These are phyloP conservation scores for Parachaetomium inaequale DNA, from an alignment of 495 filamentous ascomycete genomes.

Conservation along the genomic window DNA sequence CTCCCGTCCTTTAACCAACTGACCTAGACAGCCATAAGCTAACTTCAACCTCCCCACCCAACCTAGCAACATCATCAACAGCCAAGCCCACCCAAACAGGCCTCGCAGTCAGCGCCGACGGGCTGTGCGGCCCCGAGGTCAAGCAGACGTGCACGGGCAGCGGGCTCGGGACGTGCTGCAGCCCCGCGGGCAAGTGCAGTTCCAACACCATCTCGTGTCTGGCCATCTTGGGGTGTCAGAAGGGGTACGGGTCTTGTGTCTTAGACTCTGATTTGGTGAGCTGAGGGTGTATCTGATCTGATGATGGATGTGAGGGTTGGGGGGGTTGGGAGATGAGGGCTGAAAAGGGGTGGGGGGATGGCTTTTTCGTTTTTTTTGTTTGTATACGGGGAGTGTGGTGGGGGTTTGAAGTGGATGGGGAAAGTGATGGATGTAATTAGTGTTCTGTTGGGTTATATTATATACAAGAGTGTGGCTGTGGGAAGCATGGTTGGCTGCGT, in stretches of 20 bases:
- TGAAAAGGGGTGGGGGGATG: neutral
- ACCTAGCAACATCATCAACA: neutral
- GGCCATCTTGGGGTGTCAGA: conserved; percentile 29
- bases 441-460: no score
- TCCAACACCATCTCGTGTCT: conserved; percentile 27
- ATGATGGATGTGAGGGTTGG: neutral
- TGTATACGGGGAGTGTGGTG: neutral
- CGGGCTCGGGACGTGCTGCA: conserved; percentile 39
- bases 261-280: neutral
- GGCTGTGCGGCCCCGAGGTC: conserved; percentile 22
- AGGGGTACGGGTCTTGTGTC: conserved; percentile 28
- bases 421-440: neutral
- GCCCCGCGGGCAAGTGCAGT: conserved; percentile 29
- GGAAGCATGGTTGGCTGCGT: no score
- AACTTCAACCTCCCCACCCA: neutral
- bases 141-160: conserved; percentile 38
- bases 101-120: conserved; percentile 21
- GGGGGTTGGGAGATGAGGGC: neutral
- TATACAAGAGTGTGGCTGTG: no score
- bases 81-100: conserved; percentile 8
- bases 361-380: neutral
- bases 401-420: no score
- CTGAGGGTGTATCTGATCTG: no score
- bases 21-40: neutral
- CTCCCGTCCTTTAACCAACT: neutral